These are phyloP conservation scores for Nepenthes gracilis DNA, from an alignment of 148 eudicot species.

Conservation along the genomic window DNA sequence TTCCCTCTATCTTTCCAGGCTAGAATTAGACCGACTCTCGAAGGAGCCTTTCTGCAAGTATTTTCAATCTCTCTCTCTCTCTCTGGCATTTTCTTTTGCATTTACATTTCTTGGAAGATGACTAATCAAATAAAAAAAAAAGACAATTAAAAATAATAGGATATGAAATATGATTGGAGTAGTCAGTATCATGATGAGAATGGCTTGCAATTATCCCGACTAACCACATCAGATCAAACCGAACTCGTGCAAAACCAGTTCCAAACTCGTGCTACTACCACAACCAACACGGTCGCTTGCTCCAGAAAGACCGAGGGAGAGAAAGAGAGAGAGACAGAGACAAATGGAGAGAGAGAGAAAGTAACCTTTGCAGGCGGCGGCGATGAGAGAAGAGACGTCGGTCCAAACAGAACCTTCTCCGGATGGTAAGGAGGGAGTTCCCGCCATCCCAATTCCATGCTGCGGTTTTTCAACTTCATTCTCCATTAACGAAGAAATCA, in stretches of 20 bases:
- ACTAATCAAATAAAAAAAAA: conserved; percentile 1
- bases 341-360: not conserved
- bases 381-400: conserved; percentile 54
- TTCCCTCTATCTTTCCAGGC: too few relatives aligned
- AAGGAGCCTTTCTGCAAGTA: too few relatives aligned
- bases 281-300: not conserved
- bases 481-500: conserved; percentile 12
- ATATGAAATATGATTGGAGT: too few relatives aligned
- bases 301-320: not conserved
- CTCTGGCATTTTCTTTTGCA: too few relatives aligned
- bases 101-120: too few relatives aligned
- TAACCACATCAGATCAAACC: not conserved
- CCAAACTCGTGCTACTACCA: not conserved
- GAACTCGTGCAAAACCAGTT: too few relatives aligned
- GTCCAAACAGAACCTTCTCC: conserved; percentile 75
- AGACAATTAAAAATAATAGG: not conserved
- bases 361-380: conserved; percentile 57
- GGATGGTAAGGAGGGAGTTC: conserved; percentile 29
- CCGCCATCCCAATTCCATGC: not conserved
- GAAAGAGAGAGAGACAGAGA: conserved; percentile 5
- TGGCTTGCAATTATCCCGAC: not conserved
- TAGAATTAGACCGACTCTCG: too few relatives aligned
- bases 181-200: too few relatives aligned
- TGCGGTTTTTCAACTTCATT: not conserved
- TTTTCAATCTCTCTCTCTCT: too few relatives aligned